These are phyloP conservation scores for Coemansia reversa DNA, from an alignment of 192 early-diverging fungal species.

Conservation along the genomic window DNA sequence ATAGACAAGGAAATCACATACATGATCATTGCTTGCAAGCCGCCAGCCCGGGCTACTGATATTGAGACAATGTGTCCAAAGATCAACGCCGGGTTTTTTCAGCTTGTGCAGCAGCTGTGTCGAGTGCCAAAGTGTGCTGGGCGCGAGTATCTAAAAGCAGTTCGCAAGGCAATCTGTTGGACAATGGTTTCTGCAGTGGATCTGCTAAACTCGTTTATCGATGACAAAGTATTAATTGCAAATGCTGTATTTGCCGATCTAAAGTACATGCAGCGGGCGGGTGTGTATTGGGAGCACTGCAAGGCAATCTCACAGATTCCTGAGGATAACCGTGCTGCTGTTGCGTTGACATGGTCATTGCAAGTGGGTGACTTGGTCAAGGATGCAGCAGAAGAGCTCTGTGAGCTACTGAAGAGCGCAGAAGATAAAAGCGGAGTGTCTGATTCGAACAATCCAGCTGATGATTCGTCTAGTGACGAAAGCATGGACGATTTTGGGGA, in stretches of 20 bases:
- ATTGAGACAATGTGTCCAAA: constrained; percentile 43
- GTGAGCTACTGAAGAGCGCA: constrained; percentile 18
- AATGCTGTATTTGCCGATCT: constrained; percentile 25
- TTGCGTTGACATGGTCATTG: constrained; percentile 17
- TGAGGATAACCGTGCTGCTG: constrained; percentile 36
- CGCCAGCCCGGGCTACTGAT: constrained; percentile 38
- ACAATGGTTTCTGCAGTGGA: constrained; percentile 26
- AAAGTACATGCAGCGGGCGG: constrained; percentile 30
- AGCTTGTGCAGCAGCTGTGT: constrained; percentile 35
- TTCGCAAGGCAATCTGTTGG: constrained; percentile 32
- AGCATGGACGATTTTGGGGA: constrained; percentile 47
- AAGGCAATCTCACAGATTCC: constrained; percentile 44
- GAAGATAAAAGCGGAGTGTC: neutral
- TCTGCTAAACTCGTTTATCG: constrained; percentile 47
- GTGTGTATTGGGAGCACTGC: constrained; percentile 53
- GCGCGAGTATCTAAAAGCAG: constrained; percentile 29
- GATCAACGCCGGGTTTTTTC: constrained; percentile 48
- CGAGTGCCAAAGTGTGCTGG: constrained; percentile 40
- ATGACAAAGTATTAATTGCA: constrained; percentile 29
- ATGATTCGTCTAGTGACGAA: constrained; percentile 27
- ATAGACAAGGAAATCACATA: constrained; percentile 50
- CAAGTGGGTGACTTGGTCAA: constrained; percentile 30
- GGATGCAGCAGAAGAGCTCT: constrained; percentile 40
- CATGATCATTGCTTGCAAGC: constrained; percentile 49
- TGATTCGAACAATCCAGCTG: neutral